These are phyloP conservation scores for Westerdykella sp. DNA, from an alignment of 2,329 filamentous ascomycete genomes.

Conservation along the genomic window DNA sequence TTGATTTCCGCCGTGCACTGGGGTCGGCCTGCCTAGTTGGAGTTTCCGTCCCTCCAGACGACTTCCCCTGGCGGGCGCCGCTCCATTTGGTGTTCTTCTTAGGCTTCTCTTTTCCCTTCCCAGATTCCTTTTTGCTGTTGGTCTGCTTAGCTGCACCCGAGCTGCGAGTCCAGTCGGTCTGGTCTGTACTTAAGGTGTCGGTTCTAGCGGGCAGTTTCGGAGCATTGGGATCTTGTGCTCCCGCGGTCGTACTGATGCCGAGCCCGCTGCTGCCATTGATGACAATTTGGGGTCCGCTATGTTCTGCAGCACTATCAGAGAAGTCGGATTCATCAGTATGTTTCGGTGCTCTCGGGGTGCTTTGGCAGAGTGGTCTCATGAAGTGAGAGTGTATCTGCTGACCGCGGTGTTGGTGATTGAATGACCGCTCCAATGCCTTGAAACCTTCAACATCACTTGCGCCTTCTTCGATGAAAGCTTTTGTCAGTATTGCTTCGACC, in stretches of 20 bases:
- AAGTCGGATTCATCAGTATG: constrained; percentile 29
- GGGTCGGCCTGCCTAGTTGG: constrained; percentile 21
- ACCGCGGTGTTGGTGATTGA: constrained; percentile 57
- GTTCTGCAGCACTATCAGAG: constrained; percentile 27
- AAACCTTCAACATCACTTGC: constrained; percentile 58
- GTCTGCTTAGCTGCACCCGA: constrained; percentile 14
- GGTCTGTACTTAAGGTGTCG: constrained; percentile 27
- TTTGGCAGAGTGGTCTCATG: constrained; percentile 55
- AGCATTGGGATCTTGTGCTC: constrained; percentile 15
- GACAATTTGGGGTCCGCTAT: constrained; percentile 25
- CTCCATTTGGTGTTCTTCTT: constrained; percentile 28
- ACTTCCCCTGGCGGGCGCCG: constrained; percentile 16
- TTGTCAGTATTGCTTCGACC: constrained; percentile 58
- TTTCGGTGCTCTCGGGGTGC: constrained; percentile 34
- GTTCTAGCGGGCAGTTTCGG: constrained; percentile 23
- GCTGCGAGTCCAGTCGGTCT: constrained; percentile 26
- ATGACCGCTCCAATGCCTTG: constrained; percentile 56
- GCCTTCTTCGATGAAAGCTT: constrained; percentile 58
- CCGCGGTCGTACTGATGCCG: constrained; percentile 18
- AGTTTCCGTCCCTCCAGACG: constrained; percentile 24
- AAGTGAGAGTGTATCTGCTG: constrained; percentile 54
- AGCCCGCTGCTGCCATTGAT: constrained; percentile 17
- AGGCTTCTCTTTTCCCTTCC: constrained; percentile 27
- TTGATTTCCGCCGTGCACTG: constrained; percentile 16
- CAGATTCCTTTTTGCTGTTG: constrained; percentile 19